These are phyloP conservation scores for Remersonia thermophila DNA, from an alignment of 2,329 filamentous ascomycete genomes.

Conservation along the genomic window DNA sequence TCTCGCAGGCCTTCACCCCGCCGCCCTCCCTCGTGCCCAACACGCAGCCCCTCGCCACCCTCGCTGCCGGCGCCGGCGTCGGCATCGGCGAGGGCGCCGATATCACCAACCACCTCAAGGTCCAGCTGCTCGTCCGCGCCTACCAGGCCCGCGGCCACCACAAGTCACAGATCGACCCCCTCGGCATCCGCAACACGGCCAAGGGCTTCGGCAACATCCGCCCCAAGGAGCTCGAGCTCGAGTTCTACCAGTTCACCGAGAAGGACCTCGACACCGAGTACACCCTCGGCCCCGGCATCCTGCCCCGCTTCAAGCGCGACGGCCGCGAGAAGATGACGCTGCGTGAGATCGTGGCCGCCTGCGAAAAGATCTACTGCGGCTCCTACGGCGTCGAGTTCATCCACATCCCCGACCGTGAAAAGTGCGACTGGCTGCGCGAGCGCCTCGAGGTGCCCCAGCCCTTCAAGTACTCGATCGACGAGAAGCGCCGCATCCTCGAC, in stretches of 20 bases:
- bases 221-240: conserved; percentile 84
- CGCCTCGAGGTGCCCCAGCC: conserved; percentile 86
- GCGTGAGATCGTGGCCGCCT: conserved; percentile 82
- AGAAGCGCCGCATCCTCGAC: conserved; percentile 95
- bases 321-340: conserved; percentile 91
- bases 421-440: conserved; percentile 96
- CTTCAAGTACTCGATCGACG: conserved; percentile 95
- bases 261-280: conserved; percentile 90
- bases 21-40: conserved; percentile 83
- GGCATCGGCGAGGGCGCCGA: conserved; percentile 60
- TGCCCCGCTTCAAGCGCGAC: conserved; percentile 85
- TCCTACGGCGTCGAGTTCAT: conserved; percentile 98
- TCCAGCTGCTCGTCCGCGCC: conserved; percentile 89
- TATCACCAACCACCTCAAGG: conserved; percentile 92
- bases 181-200: conserved; percentile 80
- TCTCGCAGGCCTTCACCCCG: conserved; percentile 91
- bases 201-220: conserved; percentile 75
- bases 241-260: conserved; percentile 91
- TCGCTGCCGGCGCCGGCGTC: conserved; percentile 57
- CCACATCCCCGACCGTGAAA: conserved; percentile 92
- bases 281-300: conserved; percentile 80
- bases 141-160: conserved; percentile 98
- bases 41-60: conserved; percentile 63
- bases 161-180: conserved; percentile 93
- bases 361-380: conserved; percentile 92